These are phyloP conservation scores for Ceratonia siliqua DNA, from an alignment of 306 rosid species.

Conservation along the genomic window DNA sequence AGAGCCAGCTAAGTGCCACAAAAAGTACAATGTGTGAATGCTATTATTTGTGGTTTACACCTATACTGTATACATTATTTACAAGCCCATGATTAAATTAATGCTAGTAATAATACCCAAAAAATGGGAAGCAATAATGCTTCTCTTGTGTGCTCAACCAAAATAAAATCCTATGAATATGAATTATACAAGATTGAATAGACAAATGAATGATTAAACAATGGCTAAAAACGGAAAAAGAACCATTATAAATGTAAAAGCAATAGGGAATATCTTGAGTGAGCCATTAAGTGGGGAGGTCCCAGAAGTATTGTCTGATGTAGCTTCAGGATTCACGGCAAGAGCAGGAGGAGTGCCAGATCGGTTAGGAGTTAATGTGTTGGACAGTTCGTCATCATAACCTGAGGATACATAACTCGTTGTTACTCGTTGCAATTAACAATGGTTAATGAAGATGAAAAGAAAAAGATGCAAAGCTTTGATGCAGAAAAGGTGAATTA, in stretches of 20 bases:
- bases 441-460: background rate
- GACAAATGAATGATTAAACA: conserved; percentile 42
- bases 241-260: conserved; percentile 29
- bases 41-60: conserved; percentile 19
- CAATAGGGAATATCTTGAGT: conserved; percentile 39
- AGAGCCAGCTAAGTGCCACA: too few species aligned
- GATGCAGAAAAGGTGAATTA: conserved; percentile 8
- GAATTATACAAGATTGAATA: conserved; percentile 34
- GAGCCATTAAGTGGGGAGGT: conserved; percentile 37
- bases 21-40: background rate
- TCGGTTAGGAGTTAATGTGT: conserved; percentile 37
- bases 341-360: conserved; percentile 47
- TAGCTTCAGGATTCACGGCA: conserved; percentile 52
- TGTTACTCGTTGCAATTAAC: conserved; percentile 6
- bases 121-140: conserved; percentile 35
- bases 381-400: conserved; percentile 42
- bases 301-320: conserved; percentile 28
- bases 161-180: background rate
- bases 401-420: conserved; percentile 48
- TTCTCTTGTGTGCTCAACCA: conserved; percentile 23
- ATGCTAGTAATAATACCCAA: conserved; percentile 24
- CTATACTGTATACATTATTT: conserved; percentile 30
- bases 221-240: conserved; percentile 45
- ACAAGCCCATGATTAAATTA: conserved; percentile 43
- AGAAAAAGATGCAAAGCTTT: background rate